Percentiles rank a stretch among this genome's conserved stretches.
Conservation (phyloP, 768 basidiomycete species). For the Rhodotorula kratochvilovae region DNA sequence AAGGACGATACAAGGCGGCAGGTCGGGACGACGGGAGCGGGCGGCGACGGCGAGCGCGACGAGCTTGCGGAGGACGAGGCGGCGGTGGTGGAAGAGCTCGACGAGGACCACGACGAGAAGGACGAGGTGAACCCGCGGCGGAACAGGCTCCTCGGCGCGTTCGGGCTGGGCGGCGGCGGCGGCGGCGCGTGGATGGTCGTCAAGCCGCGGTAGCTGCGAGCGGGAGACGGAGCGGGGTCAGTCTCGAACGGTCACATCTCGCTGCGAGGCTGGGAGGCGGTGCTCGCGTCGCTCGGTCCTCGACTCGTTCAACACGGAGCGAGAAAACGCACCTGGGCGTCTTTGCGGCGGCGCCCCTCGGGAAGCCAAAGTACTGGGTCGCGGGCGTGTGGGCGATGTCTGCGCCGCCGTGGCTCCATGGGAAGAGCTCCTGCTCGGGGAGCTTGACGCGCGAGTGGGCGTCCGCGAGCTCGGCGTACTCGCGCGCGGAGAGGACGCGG, state of each 20-base stretch:
- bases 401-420: constrained; percentile 73
- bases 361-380: constrained; percentile 66
- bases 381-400: constrained; percentile 75
- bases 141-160: constrained; percentile 27
- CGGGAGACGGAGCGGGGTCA: constrained; percentile 36
- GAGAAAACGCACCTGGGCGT: constrained; percentile 29
- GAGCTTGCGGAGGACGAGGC: constrained; percentile 42
- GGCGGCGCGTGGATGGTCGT: constrained; percentile 30
- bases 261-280: neutral
- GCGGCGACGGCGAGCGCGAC: constrained; percentile 42
- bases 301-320: neutral
- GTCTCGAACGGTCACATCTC: too few species aligned
- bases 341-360: constrained; percentile 38
- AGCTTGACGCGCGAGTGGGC: constrained; percentile 65
- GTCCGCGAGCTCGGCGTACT: constrained; percentile 63
- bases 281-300: neutral
- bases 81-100: constrained; percentile 39
- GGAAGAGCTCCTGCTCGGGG: constrained; percentile 76
- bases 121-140: constrained; percentile 37
- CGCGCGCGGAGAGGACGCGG: constrained; percentile 50
- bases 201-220: constrained; percentile 34
- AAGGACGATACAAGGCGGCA: constrained; percentile 39
- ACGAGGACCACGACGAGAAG: constrained; percentile 46
- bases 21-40: constrained; percentile 12
- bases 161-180: constrained; percentile 20